These are phyloP conservation scores for Aspergillus sp. DNA, from an alignment of 2,329 filamentous ascomycete genomes.

Conservation along the genomic window DNA sequence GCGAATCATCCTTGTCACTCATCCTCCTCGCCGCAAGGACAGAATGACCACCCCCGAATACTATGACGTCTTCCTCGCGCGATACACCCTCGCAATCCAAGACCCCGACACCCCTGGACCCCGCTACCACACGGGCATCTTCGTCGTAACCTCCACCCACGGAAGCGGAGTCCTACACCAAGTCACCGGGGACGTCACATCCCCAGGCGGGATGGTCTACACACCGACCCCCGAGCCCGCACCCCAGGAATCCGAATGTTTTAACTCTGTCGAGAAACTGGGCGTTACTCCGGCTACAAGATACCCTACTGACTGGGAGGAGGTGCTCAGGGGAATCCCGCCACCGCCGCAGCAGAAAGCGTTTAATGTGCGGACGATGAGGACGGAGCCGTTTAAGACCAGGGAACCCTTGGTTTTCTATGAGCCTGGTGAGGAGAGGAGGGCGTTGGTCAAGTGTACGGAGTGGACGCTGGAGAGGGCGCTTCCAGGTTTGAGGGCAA, in stretches of 20 bases:
- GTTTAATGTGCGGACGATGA: slow-evolving; percentile 19
- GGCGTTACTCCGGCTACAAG: slow-evolving; percentile 9
- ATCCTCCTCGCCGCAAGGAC: no score
- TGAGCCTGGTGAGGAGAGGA: slow-evolving; percentile 4
- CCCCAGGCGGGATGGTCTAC: slow-evolving; percentile 17
- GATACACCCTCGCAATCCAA: slow-evolving; percentile 13
- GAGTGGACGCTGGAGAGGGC: slow-evolving; percentile 23
- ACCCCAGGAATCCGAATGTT: slow-evolving; percentile 4
- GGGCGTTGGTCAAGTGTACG: slow-evolving; percentile 19
- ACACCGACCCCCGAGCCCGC: background rate
- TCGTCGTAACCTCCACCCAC: slow-evolving; percentile 14
- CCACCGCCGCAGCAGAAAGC: slow-evolving; percentile 20
- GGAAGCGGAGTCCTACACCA: slow-evolving; percentile 13
- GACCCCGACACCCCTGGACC: slow-evolving; percentile 17
- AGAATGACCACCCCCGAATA: background rate
- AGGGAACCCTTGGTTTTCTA: slow-evolving; percentile 14
- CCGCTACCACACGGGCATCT: slow-evolving; percentile 17
- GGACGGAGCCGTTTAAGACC: slow-evolving; percentile 19
- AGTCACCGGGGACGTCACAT: slow-evolving; percentile 20
- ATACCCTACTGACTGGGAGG: slow-evolving; percentile 11
- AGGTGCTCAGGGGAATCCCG: slow-evolving; percentile 3
- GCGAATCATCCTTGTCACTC: no score
- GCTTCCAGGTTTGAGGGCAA: slow-evolving; percentile 16
- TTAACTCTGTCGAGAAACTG: slow-evolving; percentile 6
- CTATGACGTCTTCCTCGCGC: slow-evolving; percentile 11